Evolutionary conservation across 2,329 filamentous ascomycete genomes (phyloP).

Genomic region (Colletotrichum sp.): DNA sequence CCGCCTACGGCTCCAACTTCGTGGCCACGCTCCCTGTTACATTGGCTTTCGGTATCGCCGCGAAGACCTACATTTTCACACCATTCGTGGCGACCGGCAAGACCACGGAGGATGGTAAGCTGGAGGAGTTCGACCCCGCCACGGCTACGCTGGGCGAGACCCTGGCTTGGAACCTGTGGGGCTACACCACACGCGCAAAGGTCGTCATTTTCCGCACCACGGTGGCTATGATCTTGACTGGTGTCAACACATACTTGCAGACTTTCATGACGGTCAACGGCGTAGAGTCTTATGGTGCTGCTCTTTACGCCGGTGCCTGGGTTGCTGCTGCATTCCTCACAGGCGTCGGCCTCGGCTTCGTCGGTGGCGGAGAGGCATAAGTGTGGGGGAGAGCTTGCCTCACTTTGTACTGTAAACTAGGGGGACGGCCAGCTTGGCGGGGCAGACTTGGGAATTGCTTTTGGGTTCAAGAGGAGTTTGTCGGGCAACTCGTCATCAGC

Average conservation of each 20-base stretch:
- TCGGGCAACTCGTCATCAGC: background rate
- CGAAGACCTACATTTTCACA: slow-evolving; percentile 79
- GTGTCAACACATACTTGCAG: slow-evolving; percentile 66
- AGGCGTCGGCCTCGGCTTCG: slow-evolving; percentile 59
- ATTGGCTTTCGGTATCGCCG: slow-evolving; percentile 68
- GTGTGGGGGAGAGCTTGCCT: background rate
- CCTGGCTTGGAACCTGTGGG: slow-evolving; percentile 75
- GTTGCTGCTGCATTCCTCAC: slow-evolving; percentile 66
- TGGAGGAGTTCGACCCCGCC: slow-evolving; percentile 65
- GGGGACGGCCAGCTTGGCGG: background rate
- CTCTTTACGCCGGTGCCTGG: slow-evolving; percentile 78
- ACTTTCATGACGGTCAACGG: slow-evolving; percentile 71
- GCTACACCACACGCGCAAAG: slow-evolving; percentile 67
- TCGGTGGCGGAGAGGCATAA: slow-evolving; percentile 43
- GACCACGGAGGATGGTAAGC: slow-evolving; percentile 52
- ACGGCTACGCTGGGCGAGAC: slow-evolving; percentile 73
- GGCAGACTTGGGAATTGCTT: background rate
- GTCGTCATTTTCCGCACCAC: slow-evolving; percentile 69
- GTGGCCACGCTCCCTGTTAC: slow-evolving; percentile 65
- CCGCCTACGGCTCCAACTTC: slow-evolving; percentile 69
- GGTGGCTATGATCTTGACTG: slow-evolving; percentile 62
- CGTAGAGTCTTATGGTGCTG: slow-evolving; percentile 72
- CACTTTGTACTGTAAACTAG: background rate
- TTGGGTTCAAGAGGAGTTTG: background rate
- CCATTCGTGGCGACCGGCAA: slow-evolving; percentile 63